Conservation (phyloP, 2,329 filamentous ascomycete genomes). For the Coniochaeta sp. region DNA sequence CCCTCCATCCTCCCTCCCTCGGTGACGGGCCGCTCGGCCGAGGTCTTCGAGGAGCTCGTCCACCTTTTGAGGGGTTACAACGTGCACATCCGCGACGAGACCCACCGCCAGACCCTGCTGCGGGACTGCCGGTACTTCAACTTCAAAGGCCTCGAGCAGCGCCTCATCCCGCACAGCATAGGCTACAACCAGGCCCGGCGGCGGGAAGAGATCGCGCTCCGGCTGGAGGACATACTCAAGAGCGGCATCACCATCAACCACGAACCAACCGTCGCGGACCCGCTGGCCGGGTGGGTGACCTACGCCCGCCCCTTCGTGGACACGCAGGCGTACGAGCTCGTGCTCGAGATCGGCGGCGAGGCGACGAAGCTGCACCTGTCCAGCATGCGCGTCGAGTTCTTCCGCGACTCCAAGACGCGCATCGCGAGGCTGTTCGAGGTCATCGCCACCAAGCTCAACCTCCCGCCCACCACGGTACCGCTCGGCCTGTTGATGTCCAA, state of each 20-base stretch:
- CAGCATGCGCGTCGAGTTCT: slow-evolving; percentile 62
- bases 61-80: slow-evolving; percentile 80
- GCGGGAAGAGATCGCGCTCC: slow-evolving; percentile 68
- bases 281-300: slow-evolving; percentile 50
- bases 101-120: slow-evolving; percentile 70
- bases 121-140: slow-evolving; percentile 90
- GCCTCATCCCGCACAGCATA: slow-evolving; percentile 69
- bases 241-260: slow-evolving; percentile 65
- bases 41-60: slow-evolving; percentile 76
- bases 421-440: slow-evolving; percentile 71
- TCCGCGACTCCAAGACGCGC: slow-evolving; percentile 61
- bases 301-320: slow-evolving; percentile 88
- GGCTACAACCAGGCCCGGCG: slow-evolving; percentile 65
- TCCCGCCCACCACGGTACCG: slow-evolving; percentile 53
- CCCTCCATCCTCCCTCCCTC: slow-evolving; percentile 78
- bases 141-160: slow-evolving; percentile 85
- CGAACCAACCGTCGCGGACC: slow-evolving; percentile 31
- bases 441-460: slow-evolving; percentile 70
- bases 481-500: slow-evolving; percentile 61
- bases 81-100: slow-evolving; percentile 65
- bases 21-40: slow-evolving; percentile 74
- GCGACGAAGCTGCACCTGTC: slow-evolving; percentile 34
- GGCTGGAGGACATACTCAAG: slow-evolving; percentile 82
- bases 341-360: slow-evolving; percentile 73
- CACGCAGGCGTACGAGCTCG: slow-evolving; percentile 61